These are phyloP conservation scores for Ascodesmis nigricans DNA, from an alignment of 495 filamentous ascomycete genomes.

Conservation along the genomic window DNA sequence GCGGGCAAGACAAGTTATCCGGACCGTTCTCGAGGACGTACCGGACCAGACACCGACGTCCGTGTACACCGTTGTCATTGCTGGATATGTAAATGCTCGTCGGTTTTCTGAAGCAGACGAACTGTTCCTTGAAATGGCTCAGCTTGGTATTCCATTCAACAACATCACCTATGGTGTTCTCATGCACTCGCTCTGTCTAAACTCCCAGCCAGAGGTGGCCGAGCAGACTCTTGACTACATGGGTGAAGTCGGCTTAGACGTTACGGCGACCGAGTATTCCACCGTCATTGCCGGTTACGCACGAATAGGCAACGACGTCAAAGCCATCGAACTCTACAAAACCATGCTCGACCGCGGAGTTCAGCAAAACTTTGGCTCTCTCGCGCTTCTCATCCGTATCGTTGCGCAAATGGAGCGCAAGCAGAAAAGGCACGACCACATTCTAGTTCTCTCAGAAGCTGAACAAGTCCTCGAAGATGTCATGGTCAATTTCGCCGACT, in stretches of 20 bases:
- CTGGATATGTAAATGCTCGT: constrained; percentile 45
- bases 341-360: constrained; percentile 31
- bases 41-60: no score
- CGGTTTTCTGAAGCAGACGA: constrained; percentile 28
- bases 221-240: constrained; percentile 41
- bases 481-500: constrained; percentile 7
- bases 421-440: constrained; percentile 10
- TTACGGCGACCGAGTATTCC: constrained; percentile 50
- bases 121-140: neutral
- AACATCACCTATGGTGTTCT: constrained; percentile 50
- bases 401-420: constrained; percentile 25
- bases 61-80: constrained; percentile 44
- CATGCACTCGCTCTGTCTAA: constrained; percentile 42
- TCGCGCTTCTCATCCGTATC: constrained; percentile 25
- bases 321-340: constrained; percentile 31
- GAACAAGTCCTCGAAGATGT: constrained; percentile 17
- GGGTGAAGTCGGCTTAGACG: constrained; percentile 32
- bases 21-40: no score
- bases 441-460: constrained; percentile 11
- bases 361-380: constrained; percentile 24
- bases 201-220: constrained; percentile 41
- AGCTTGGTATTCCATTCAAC: constrained; percentile 33
- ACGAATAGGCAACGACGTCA: constrained; percentile 27
- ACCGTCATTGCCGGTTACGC: constrained; percentile 48
- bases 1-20: no score